A percentile compares a stretch with the other conserved stretches of the same genome.
Conservation (phyloP, 2,329 filamentous ascomycete genomes). For the Arthrobotrys sphaeroides region DNA sequence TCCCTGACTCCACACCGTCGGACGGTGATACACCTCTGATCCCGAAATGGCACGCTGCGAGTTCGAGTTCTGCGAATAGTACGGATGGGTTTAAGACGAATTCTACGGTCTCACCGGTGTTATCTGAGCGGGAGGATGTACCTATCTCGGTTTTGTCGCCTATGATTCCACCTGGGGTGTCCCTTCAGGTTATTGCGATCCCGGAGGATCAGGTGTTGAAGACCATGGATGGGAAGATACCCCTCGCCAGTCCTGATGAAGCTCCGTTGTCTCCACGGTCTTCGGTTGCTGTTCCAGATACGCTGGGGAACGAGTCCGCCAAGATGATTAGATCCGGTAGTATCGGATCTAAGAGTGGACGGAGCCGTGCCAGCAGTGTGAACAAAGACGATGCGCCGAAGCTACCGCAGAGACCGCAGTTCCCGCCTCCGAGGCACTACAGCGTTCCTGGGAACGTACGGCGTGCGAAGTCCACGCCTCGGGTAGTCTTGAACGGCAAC, state of each 20-base stretch:
- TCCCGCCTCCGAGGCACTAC: constrained; percentile 35
- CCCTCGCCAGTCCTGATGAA: background rate
- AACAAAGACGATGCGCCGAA: constrained; percentile 37
- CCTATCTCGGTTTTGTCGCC: constrained; percentile 8
- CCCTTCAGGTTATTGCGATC: constrained; percentile 40
- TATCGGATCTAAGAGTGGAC: constrained; percentile 28
- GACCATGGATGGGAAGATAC: constrained; percentile 2
- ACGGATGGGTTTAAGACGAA: constrained; percentile 27
- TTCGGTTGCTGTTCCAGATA: constrained; percentile 6
- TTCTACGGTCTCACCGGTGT: constrained; percentile 30
- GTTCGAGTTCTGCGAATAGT: constrained; percentile 21
- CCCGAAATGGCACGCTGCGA: constrained; percentile 24
- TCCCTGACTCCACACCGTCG: constrained; percentile 18
- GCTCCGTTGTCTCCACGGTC: constrained; percentile 8
- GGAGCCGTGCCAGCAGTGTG: constrained; percentile 44
- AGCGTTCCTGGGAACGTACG: constrained; percentile 36
- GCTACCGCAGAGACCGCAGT: constrained; percentile 16
- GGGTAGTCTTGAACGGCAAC: constrained; percentile 37
- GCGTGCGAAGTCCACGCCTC: constrained; percentile 38
- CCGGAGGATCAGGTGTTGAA: constrained; percentile 36
- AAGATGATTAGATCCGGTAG: constrained; percentile 36
- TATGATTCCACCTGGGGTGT: constrained; percentile 31
- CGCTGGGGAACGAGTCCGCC: constrained; percentile 7
- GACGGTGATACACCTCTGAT: background rate
- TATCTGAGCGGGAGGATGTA: constrained; percentile 35